phyloP scores from a whole-genome alignment of 768 basidiomycete genomes.

The Termitomyces sp. region DNA sequence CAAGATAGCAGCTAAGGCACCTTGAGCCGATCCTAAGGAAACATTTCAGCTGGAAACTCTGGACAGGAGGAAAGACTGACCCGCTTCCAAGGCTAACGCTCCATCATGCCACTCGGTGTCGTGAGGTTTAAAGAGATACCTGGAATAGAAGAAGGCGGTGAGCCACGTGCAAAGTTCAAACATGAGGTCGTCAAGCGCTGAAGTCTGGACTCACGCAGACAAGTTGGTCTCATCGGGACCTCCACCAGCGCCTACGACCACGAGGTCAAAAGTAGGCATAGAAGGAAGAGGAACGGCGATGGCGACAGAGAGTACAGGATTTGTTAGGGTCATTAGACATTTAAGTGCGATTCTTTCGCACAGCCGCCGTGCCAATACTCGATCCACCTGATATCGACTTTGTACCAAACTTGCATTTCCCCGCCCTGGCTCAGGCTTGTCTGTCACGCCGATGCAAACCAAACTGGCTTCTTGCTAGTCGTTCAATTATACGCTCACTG shows the following conservation, averaged over 20 bases:
- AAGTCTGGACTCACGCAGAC: constrained; percentile 58
- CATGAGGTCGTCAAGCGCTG: constrained; percentile 7
- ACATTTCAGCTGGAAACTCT: background rate
- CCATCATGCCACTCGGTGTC: constrained; percentile 73
- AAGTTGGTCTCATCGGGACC: constrained; percentile 90
- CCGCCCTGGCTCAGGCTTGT: background rate
- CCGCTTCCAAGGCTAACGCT: constrained; percentile 83
- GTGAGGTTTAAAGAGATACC: constrained; percentile 84
- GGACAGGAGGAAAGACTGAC: constrained; percentile 34
- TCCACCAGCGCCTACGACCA: constrained; percentile 81
- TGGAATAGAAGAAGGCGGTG: constrained; percentile 26
- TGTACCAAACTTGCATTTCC: background rate
- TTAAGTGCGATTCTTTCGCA: constrained; percentile 8
- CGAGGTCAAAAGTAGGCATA: constrained; percentile 60
- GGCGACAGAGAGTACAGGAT: constrained; percentile 4
- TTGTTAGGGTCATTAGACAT: constrained; percentile 11
- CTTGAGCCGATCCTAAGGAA: constrained; percentile 75
- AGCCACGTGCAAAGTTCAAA: constrained; percentile 14
- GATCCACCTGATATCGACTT: constrained; percentile 11
- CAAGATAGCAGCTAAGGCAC: constrained; percentile 66
- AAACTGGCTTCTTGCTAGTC: background rate
- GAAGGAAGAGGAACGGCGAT: constrained; percentile 4
- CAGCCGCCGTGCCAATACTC: constrained; percentile 6
- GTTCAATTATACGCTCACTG: background rate
- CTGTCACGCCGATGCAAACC: background rate